phyloP scores from a whole-genome alignment of 352 stramenopile species.

The Halophytophthora batemanensis region DNA sequence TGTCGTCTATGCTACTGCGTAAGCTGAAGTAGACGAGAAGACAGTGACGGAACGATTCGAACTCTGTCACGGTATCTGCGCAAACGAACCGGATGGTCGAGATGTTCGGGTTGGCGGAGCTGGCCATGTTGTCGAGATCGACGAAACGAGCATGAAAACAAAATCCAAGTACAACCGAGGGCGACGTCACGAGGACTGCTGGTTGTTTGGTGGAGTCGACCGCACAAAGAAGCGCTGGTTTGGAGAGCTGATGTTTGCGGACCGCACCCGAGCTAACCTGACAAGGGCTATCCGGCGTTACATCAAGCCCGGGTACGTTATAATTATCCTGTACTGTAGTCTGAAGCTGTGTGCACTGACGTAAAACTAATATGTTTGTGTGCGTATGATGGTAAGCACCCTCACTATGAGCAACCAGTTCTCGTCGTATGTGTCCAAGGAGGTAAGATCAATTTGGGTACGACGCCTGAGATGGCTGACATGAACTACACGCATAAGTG shows the following conservation, averaged over 20 bases:
- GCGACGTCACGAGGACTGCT: slow-evolving; percentile 12
- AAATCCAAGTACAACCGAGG: slow-evolving; percentile 27
- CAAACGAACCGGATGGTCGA: no score
- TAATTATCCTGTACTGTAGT: no score
- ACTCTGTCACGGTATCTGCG: no score
- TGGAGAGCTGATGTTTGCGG: slow-evolving; percentile 11
- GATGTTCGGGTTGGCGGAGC: slow-evolving; percentile 6
- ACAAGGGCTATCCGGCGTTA: slow-evolving; percentile 6
- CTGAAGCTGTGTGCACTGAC: no score
- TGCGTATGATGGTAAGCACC: not conserved
- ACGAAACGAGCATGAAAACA: slow-evolving; percentile 21
- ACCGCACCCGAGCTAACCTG: slow-evolving; percentile 19
- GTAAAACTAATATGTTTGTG: no score
- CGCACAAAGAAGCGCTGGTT: slow-evolving; percentile 22
- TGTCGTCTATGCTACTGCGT: no score
- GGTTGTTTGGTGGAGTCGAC: slow-evolving; percentile 30
- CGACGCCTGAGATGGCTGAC: slow-evolving; percentile 4
- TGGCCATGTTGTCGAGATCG: slow-evolving; percentile 28
- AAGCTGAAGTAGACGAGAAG: no score
- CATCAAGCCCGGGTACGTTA: slow-evolving; percentile 6
- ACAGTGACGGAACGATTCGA: no score
- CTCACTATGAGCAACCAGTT: slow-evolving; percentile 23
- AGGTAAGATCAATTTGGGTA: slow-evolving; percentile 7
- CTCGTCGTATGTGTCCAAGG: slow-evolving; percentile 13
- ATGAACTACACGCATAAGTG: slow-evolving; percentile 18